Evolutionary conservation across 345 rosid genomes (phyloP).

Genomic region (Punica granatum): DNA sequence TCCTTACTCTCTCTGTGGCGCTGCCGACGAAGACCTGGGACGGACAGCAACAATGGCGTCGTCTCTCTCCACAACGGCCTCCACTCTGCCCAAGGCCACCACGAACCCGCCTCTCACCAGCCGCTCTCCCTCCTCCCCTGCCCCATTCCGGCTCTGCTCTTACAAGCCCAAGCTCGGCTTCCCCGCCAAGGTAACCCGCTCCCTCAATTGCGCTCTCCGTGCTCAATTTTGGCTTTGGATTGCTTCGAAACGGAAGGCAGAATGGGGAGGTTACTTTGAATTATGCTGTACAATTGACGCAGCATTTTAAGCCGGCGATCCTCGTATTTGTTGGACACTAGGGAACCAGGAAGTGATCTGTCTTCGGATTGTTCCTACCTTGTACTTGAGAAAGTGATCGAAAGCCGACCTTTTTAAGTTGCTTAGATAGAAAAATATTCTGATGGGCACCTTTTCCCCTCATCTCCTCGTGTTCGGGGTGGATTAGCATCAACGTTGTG

Average conservation of each 20-base stretch:
- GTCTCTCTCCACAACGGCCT: conserved; percentile 8
- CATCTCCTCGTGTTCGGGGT: not conserved
- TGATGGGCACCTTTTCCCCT: not conserved
- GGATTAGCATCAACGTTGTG: not conserved
- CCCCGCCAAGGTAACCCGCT: conserved; percentile 36
- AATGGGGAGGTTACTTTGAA: not conserved
- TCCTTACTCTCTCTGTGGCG: not conserved
- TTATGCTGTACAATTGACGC: not conserved
- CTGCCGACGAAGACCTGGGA: not conserved
- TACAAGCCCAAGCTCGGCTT: conserved; percentile 32
- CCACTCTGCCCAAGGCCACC: not conserved
- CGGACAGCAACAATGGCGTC: conserved; percentile 6
- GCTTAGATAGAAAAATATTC: not conserved
- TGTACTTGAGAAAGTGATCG: not conserved
- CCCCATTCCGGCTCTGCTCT: conserved; percentile 40
- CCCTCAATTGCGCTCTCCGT: not conserved
- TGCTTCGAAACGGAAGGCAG: not conserved
- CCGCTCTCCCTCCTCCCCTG: not conserved
- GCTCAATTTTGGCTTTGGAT: not conserved
- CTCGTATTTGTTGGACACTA: not conserved
- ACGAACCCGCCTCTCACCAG: not conserved
- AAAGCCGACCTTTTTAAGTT: not conserved
- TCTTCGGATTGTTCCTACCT: not conserved
- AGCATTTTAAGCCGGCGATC: not conserved
- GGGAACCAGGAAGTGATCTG: not conserved